These are phyloP conservation scores for Blastobotrys illinoisensis DNA, from an alignment of 1,139 yeast species.

Conservation along the genomic window DNA sequence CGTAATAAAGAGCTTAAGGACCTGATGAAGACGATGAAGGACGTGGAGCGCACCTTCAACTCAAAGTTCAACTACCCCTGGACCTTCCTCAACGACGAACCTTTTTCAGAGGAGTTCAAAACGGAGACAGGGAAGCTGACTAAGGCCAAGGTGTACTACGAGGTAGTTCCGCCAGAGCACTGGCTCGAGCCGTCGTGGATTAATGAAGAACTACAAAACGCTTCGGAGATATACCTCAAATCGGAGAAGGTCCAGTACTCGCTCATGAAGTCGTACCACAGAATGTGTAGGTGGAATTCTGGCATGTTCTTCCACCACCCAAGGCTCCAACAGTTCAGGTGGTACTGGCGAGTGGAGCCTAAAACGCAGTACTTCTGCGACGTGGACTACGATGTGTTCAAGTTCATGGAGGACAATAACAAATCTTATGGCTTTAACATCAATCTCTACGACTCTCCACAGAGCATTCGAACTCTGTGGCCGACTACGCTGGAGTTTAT, in stretches of 20 bases:
- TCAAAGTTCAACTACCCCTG: conserved; percentile 71
- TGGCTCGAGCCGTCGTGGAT: conserved; percentile 65
- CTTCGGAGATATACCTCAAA: conserved; percentile 39
- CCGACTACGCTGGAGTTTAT: conserved; percentile 59
- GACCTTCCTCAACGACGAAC: conserved; percentile 69
- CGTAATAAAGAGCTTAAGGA: conserved; percentile 55
- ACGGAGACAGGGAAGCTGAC: conserved; percentile 38
- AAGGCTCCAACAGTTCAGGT: conserved; percentile 47
- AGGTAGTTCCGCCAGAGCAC: conserved; percentile 42
- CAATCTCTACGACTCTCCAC: conserved; percentile 60
- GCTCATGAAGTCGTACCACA: conserved; percentile 54
- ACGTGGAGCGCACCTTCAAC: conserved; percentile 62
- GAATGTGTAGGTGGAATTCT: conserved; percentile 73
- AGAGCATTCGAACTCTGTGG: conserved; percentile 59
- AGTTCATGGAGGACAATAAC: conserved; percentile 58
- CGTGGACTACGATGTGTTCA: conserved; percentile 69
- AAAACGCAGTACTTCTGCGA: conserved; percentile 60
- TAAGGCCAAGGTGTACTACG: conserved; percentile 52
- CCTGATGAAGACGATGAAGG: conserved; percentile 48
- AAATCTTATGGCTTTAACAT: conserved; percentile 67
- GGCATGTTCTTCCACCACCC: conserved; percentile 60
- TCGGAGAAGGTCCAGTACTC: conserved; percentile 57
- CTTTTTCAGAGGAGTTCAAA: conserved; percentile 56
- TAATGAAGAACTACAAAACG: conserved; percentile 40
- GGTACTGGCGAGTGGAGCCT: conserved; percentile 85